Conservation (phyloP, 179 eudicot genomes). For the Nepenthes alata region DNA sequence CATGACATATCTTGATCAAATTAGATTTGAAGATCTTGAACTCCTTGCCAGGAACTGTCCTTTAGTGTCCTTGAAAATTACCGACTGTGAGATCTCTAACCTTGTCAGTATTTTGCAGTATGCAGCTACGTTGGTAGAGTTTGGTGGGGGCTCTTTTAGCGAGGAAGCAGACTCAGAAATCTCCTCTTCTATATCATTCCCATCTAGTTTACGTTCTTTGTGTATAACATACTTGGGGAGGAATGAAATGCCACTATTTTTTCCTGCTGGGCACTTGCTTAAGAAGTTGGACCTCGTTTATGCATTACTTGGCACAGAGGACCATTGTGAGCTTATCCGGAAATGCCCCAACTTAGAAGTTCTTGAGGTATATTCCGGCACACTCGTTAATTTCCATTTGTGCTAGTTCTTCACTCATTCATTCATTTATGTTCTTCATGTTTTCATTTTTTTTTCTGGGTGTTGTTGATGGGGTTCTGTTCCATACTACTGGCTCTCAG, state of each 20-base stretch:
- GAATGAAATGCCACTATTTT: constrained; percentile 48
- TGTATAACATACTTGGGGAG: constrained; percentile 49
- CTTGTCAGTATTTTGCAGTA: constrained; percentile 18
- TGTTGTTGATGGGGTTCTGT: neutral
- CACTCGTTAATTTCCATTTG: neutral
- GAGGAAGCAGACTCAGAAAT: constrained; percentile 29
- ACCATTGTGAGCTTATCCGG: constrained; percentile 47
- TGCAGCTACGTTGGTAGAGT: constrained; percentile 29
- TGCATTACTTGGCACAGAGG: constrained; percentile 50
- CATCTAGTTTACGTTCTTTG: constrained; percentile 35
- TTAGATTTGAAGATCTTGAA: constrained; percentile 23
- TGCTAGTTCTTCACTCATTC: neutral
- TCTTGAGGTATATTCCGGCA: constrained; percentile 49
- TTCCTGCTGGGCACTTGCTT: constrained; percentile 43
- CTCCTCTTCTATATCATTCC: constrained; percentile 37
- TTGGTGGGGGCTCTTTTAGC: constrained; percentile 36
- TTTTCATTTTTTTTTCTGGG: neutral
- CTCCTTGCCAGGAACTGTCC: constrained; percentile 26
- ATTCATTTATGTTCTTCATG: neutral
- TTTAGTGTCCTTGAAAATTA: constrained; percentile 23
- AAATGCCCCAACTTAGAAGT: constrained; percentile 74
- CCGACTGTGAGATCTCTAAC: constrained; percentile 19
- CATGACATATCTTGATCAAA: constrained; percentile 16
- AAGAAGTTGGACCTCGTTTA: constrained; percentile 71
- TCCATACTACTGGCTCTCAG: too few relatives aligned